phyloP scores from a whole-genome alignment of 139 green algal genomes.

The Chlorella sp. region DNA sequence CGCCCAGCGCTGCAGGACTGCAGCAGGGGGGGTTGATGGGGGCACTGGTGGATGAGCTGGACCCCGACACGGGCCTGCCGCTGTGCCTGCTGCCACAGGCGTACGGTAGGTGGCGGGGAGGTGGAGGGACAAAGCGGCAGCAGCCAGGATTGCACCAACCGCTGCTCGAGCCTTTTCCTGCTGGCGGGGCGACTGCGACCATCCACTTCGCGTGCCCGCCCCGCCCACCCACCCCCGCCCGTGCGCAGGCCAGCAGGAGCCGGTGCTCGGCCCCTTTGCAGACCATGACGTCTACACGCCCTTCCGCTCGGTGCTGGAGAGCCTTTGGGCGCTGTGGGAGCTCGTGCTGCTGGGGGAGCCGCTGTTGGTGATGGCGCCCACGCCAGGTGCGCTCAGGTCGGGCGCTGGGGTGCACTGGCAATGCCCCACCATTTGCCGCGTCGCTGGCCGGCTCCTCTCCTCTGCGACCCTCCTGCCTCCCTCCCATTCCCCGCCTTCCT shows the following conservation, averaged over 20 bases:
- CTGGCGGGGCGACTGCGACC: too few relatives aligned
- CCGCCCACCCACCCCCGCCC: too few relatives aligned
- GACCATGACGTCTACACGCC: slow-evolving; percentile 61
- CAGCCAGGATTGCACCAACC: not conserved
- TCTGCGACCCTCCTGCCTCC: not conserved
- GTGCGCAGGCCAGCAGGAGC: too few relatives aligned
- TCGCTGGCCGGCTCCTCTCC: not conserved
- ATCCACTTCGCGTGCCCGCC: too few relatives aligned
- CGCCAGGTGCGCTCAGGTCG: slow-evolving; percentile 43
- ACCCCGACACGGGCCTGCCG: slow-evolving; percentile 18
- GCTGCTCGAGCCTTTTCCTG: too few relatives aligned
- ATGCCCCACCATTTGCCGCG: not conserved
- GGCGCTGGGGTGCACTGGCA: not conserved
- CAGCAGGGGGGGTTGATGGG: too few relatives aligned
- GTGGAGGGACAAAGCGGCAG: not conserved
- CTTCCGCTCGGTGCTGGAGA: slow-evolving; percentile 34
- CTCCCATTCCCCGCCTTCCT: not conserved
- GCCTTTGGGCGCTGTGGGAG: slow-evolving; percentile 87
- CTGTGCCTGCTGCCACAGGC: slow-evolving; percentile 26
- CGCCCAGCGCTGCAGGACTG: too few relatives aligned
- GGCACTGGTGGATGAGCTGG: slow-evolving; percentile 28
- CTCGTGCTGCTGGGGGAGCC: slow-evolving; percentile 77
- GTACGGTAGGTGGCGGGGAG: too few relatives aligned
- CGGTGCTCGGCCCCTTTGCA: slow-evolving; percentile 38
- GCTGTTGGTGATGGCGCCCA: slow-evolving; percentile 77